Conservation (phyloP, 2,329 filamentous ascomycete genomes). For the Paecilomyces fulvus region DNA sequence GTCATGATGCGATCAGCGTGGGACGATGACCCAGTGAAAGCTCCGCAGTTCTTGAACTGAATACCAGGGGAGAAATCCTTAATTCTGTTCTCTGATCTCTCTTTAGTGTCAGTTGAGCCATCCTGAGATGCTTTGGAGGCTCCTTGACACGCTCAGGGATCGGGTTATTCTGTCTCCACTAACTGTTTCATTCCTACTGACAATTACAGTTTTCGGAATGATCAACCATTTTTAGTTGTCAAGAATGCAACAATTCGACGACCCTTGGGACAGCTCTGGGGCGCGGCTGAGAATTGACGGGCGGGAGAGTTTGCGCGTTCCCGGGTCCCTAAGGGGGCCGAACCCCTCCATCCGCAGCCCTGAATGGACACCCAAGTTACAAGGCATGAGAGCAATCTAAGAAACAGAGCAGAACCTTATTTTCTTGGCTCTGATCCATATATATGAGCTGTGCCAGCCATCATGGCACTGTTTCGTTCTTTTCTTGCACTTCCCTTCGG, state of each 20-base stretch:
- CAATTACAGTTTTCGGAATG: neutral
- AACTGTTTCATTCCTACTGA: neutral
- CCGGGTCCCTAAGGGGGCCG: conserved; percentile 2
- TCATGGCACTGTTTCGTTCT: neutral
- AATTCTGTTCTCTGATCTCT: neutral
- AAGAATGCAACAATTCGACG: neutral
- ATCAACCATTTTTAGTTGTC: neutral
- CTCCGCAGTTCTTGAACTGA: neutral
- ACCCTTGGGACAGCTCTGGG: neutral
- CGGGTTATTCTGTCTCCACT: neutral
- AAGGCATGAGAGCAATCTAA: neutral
- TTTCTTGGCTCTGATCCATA: neutral
- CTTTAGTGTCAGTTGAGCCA: neutral
- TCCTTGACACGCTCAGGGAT: neutral
- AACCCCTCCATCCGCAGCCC: neutral
- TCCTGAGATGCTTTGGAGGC: neutral
- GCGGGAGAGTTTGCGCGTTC: neutral
- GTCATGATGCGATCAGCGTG: neutral
- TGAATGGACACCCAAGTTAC: neutral
- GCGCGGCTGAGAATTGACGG: neutral
- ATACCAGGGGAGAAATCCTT: neutral
- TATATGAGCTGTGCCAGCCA: neutral
- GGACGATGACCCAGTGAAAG: neutral
- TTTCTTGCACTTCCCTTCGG: neutral
- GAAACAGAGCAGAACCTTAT: neutral